A percentile compares a stretch with the other conserved stretches of the same genome.
These are phyloP conservation scores for Euphorbia lathyris DNA, from an alignment of 345 rosid species.

Conservation along the genomic window DNA sequence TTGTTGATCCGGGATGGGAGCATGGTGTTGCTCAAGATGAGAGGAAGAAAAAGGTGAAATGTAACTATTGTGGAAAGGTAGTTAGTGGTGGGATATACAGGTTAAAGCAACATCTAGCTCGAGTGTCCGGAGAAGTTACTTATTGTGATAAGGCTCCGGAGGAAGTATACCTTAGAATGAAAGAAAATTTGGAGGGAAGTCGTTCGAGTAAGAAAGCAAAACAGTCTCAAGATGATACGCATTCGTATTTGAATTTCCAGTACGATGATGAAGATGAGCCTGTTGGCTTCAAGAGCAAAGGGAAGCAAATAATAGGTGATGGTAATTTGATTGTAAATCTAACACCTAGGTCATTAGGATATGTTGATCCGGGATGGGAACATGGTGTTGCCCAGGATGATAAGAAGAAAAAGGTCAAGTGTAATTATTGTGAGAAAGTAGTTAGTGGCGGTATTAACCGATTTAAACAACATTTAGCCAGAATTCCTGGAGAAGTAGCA, in stretches of 20 bases:
- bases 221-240: slow-evolving; percentile 43
- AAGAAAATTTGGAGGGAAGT: slow-evolving; percentile 23
- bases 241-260: slow-evolving; percentile 35
- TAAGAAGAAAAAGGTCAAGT: slow-evolving; percentile 70
- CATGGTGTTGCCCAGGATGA: slow-evolving; percentile 78
- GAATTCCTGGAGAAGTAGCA: slow-evolving; percentile 82
- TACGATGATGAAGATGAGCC: slow-evolving; percentile 38
- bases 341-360: slow-evolving; percentile 62
- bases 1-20: slow-evolving; percentile 82
- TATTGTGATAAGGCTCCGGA: slow-evolving; percentile 73
- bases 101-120: slow-evolving; percentile 74
- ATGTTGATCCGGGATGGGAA: slow-evolving; percentile 84
- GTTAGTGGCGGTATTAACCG: slow-evolving; percentile 81
- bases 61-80: slow-evolving; percentile 79
- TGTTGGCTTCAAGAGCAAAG: slow-evolving; percentile 41
- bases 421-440: slow-evolving; percentile 64
- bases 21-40: slow-evolving; percentile 79
- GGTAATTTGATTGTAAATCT: slow-evolving; percentile 40
- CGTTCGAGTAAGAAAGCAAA: slow-evolving; percentile 55
- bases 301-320: slow-evolving; percentile 44
- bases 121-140: slow-evolving; percentile 73
- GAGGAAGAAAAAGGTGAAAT: slow-evolving; percentile 74
- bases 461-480: slow-evolving; percentile 67
- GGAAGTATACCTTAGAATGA: slow-evolving; percentile 41
- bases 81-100: slow-evolving; percentile 80